Percentiles rank a stretch among this genome's conserved stretches.
Conservation (phyloP, 2,329 filamentous ascomycete genomes). For the Aspergillus intermedius region DNA sequence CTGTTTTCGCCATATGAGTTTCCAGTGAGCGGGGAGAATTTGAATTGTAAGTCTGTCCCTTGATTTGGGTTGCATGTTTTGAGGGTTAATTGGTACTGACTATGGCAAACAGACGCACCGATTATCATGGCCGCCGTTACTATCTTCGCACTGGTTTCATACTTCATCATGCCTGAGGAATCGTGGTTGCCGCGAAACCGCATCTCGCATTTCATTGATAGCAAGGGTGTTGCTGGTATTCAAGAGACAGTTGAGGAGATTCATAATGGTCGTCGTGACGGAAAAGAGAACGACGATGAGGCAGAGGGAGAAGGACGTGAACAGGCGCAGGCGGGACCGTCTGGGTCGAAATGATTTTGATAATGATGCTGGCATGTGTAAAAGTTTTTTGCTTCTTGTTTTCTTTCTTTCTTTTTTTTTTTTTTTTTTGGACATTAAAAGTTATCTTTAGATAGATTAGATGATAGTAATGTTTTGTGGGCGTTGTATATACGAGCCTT, state of each 20-base stretch:
- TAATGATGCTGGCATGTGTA: too few relatives aligned
- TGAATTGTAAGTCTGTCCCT: conserved; percentile 37
- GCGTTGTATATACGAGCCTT: too few relatives aligned
- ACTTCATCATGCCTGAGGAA: conserved; percentile 44
- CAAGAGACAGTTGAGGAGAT: conserved; percentile 24
- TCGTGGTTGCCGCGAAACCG: conserved; percentile 42
- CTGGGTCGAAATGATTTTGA: too few relatives aligned
- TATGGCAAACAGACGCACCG: conserved; percentile 35
- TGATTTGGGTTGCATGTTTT: neutral
- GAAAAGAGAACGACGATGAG: too few relatives aligned
- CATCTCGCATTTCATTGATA: conserved; percentile 40
- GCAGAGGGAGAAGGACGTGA: too few relatives aligned
- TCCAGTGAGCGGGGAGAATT: conserved; percentile 37
- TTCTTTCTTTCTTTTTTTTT: too few relatives aligned
- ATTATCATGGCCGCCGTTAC: conserved; percentile 48
- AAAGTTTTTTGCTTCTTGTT: too few relatives aligned
- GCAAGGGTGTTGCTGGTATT: conserved; percentile 21
- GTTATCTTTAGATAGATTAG: too few relatives aligned
- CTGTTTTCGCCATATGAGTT: conserved; percentile 44
- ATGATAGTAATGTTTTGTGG: too few relatives aligned
- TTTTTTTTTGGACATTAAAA: too few relatives aligned
- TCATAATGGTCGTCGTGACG: neutral
- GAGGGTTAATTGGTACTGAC: neutral
- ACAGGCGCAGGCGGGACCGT: too few relatives aligned
- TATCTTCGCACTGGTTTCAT: conserved; percentile 43